Evolutionary conservation across 1,284 basidiomycete genomes (phyloP).

Genomic region (Puccinia horiana): DNA sequence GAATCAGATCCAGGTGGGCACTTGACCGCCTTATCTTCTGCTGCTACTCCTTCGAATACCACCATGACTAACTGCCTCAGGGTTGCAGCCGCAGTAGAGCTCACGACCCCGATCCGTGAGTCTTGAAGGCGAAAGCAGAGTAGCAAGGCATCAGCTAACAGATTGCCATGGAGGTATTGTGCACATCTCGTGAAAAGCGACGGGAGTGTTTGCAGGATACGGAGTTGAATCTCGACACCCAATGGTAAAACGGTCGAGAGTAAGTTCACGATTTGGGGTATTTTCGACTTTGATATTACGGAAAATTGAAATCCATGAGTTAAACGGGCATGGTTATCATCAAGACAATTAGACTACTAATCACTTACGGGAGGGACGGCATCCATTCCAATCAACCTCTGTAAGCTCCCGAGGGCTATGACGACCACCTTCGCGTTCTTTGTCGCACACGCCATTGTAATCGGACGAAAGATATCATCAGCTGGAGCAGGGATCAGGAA

Average conservation of each 20-base stretch:
- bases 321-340: neutral
- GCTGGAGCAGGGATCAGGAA: slow-evolving; percentile 58
- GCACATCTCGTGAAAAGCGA: slow-evolving; percentile 81
- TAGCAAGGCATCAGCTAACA: slow-evolving; percentile 79
- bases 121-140: slow-evolving; percentile 94
- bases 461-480: slow-evolving; percentile 77
- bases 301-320: slow-evolving; percentile 3
- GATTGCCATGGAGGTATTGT: slow-evolving; percentile 71
- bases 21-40: slow-evolving; percentile 66
- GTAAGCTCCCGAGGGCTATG: slow-evolving; percentile 84
- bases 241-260: slow-evolving; percentile 83
- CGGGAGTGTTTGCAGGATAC: slow-evolving; percentile 83
- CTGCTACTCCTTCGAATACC: slow-evolving; percentile 88
- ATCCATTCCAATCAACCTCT: slow-evolving; percentile 82
- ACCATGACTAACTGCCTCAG: slow-evolving; percentile 96
- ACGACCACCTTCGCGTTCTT: slow-evolving; percentile 91
- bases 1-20: slow-evolving; percentile 55
- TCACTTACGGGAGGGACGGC: slow-evolving; percentile 68
- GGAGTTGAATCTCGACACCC: slow-evolving; percentile 90
- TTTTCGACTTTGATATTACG: slow-evolving; percentile 65
- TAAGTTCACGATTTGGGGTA: slow-evolving; percentile 75
- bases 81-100: slow-evolving; percentile 93
- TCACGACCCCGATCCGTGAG: slow-evolving; percentile 90
- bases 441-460: slow-evolving; percentile 90
- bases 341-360: neutral